Percentiles rank a stretch among this genome's conserved stretches.
These are phyloP conservation scores for Colletotrichum liaoningense DNA, from an alignment of 2,329 filamentous ascomycete genomes.

Conservation along the genomic window DNA sequence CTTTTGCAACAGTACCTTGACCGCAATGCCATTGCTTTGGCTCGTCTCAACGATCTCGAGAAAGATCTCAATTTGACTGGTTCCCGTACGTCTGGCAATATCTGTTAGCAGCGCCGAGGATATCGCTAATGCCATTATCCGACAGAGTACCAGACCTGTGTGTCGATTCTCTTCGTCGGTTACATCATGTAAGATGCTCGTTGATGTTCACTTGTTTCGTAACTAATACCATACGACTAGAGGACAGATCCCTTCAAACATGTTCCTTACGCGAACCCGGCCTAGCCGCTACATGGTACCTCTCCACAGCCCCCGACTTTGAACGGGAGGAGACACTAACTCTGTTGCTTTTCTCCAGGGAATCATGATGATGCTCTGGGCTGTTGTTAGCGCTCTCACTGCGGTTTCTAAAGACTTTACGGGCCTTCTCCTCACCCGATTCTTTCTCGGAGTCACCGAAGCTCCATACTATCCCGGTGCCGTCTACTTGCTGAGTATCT, in stretches of 20 bases:
- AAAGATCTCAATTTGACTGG: slow-evolving; percentile 38
- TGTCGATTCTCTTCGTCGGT: slow-evolving; percentile 48
- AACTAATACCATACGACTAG: neutral
- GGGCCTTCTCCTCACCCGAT: slow-evolving; percentile 47
- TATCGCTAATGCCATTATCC: neutral
- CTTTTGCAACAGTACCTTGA: slow-evolving; percentile 17
- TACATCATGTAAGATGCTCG: slow-evolving; percentile 35
- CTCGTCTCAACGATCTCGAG: slow-evolving; percentile 39
- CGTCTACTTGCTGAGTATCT: slow-evolving; percentile 66
- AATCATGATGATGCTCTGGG: slow-evolving; percentile 38
- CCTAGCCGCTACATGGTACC: slow-evolving; percentile 37
- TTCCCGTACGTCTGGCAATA: slow-evolving; percentile 10
- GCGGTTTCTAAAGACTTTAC: slow-evolving; percentile 48
- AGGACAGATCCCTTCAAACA: slow-evolving; percentile 36
- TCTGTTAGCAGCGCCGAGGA: too few relatives aligned
- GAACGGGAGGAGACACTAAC: neutral
- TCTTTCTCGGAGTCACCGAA: slow-evolving; percentile 50
- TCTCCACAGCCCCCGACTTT: too few relatives aligned
- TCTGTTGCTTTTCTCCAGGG: neutral
- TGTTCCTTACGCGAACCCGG: slow-evolving; percentile 36
- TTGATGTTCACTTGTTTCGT: rapidly evolving
- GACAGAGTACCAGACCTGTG: slow-evolving; percentile 47
- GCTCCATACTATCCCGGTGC: slow-evolving; percentile 41
- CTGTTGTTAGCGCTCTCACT: slow-evolving; percentile 40
- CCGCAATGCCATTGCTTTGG: slow-evolving; percentile 37